Conservation (phyloP, 2,329 filamentous ascomycete species). For the Cladophialophora immunda region DNA sequence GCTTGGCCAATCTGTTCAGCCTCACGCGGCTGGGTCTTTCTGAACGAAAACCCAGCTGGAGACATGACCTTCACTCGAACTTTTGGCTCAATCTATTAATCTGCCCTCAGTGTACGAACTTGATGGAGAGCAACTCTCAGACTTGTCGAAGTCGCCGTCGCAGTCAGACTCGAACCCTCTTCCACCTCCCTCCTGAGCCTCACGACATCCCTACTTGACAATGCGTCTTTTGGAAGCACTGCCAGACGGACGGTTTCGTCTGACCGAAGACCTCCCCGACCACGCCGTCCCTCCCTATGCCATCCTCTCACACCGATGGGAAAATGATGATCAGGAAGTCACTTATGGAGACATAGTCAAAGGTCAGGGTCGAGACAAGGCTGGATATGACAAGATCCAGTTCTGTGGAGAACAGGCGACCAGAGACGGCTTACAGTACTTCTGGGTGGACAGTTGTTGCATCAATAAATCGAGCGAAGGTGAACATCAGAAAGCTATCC, state of each 20-base stretch:
- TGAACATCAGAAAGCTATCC: slow-evolving; percentile 37
- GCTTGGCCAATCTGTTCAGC: too few relatives aligned
- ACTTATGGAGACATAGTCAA: slow-evolving; percentile 17
- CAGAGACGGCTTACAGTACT: slow-evolving; percentile 27
- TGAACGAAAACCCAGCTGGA: too few relatives aligned
- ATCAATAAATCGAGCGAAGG: slow-evolving; percentile 39
- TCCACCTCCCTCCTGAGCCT: too few relatives aligned
- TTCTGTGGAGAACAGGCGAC: slow-evolving; percentile 3
- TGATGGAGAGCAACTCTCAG: too few relatives aligned
- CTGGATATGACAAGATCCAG: neutral
- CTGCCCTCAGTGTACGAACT: too few relatives aligned
- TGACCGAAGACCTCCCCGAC: neutral
- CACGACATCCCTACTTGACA: neutral
- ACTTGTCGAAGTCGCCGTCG: too few relatives aligned
- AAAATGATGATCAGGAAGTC: slow-evolving; percentile 22
- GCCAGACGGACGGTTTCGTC: neutral
- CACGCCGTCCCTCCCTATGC: slow-evolving; percentile 20
- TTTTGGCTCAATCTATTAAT: too few relatives aligned
- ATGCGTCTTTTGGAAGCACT: neutral
- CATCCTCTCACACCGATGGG: slow-evolving; percentile 36
- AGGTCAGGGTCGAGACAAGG: neutral
- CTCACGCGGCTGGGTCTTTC: too few relatives aligned
- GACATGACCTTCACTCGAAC: too few relatives aligned
- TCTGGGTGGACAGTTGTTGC: slow-evolving; percentile 41
- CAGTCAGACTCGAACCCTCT: too few relatives aligned